These are phyloP conservation scores for Arthrobotrys conoides DNA, from an alignment of 2,329 filamentous ascomycete genomes.

Conservation along the genomic window DNA sequence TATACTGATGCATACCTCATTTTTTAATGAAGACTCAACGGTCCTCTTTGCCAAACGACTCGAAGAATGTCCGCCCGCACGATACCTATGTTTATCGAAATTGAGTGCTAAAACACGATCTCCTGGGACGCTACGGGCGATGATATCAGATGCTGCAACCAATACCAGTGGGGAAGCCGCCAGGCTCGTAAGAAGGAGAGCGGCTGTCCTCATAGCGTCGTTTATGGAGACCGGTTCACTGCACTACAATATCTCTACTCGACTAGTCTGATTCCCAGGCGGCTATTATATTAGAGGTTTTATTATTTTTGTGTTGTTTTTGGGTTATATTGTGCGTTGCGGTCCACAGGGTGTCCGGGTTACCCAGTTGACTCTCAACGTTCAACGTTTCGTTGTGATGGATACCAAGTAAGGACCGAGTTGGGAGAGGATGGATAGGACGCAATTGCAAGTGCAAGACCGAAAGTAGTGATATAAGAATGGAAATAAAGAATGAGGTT, in stretches of 20 bases:
- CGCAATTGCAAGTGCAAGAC: neutral
- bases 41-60: constrained; percentile 30
- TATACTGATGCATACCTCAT: constrained; percentile 32
- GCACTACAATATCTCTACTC: neutral
- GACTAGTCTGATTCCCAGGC: too few species aligned
- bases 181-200: constrained; percentile 30
- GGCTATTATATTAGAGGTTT: too few species aligned
- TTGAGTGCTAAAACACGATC: constrained; percentile 38
- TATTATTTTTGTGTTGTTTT: constrained; percentile 35
- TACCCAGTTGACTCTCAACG: constrained; percentile 5
- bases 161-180: neutral
- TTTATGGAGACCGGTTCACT: neutral
- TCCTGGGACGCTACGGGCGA: constrained; percentile 11
- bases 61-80: constrained; percentile 14
- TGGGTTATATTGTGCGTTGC: constrained; percentile 44
- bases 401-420: too few species aligned
- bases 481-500: neutral
- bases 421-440: too few species aligned
- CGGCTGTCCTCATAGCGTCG: constrained; percentile 17
- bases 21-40: constrained; percentile 32
- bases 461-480: neutral
- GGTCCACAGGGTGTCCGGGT: neutral
- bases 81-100: constrained; percentile 41
- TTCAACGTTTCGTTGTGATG: too few species aligned
- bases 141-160: constrained; percentile 17